Conservation (phyloP, 495 filamentous ascomycete species). For the Aspergillus wentii region DNA sequence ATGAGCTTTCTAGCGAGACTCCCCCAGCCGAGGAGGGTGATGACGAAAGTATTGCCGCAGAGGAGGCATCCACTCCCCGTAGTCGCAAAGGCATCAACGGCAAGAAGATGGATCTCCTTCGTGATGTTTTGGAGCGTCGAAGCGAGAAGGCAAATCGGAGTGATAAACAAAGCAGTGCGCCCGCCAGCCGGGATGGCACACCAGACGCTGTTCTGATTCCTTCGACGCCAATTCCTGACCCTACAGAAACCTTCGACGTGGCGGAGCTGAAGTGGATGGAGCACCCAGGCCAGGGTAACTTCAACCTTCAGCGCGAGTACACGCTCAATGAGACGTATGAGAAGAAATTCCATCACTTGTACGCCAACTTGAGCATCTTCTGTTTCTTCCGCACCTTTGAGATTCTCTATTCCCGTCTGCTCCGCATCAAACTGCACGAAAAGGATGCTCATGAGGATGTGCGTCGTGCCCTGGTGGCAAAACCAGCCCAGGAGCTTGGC, state of each 20-base stretch:
- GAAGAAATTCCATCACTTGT: constrained; percentile 77
- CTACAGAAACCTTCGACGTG: constrained; percentile 42
- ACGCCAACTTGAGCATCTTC: constrained; percentile 82
- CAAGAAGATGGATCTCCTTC: constrained; percentile 76
- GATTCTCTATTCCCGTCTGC: constrained; percentile 76
- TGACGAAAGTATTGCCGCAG: constrained; percentile 49
- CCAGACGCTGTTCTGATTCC: constrained; percentile 68
- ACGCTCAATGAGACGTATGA: constrained; percentile 76
- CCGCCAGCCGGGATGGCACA: constrained; percentile 78
- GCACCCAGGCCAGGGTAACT: constrained; percentile 49
- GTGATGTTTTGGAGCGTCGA: constrained; percentile 76
- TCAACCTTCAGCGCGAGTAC: constrained; percentile 53
- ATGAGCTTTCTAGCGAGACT: constrained; percentile 59
- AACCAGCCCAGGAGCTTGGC: constrained; percentile 75
- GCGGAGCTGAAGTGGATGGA: constrained; percentile 54
- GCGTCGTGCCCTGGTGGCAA: constrained; percentile 55
- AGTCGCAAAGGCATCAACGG: constrained; percentile 60
- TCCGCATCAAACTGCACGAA: constrained; percentile 74
- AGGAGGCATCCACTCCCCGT: constrained; percentile 46
- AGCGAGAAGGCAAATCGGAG: constrained; percentile 56
- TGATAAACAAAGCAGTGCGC: constrained; percentile 70
- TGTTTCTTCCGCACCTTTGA: constrained; percentile 92
- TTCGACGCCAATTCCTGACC: constrained; percentile 41
- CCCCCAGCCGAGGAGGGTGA: constrained; percentile 66
- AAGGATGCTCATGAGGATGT: constrained; percentile 68